A percentile compares a stretch with the other conserved stretches of the same genome.
Evolutionary conservation across 345 rosid genomes (phyloP).

Genomic region (Eutrema japonicum): DNA sequence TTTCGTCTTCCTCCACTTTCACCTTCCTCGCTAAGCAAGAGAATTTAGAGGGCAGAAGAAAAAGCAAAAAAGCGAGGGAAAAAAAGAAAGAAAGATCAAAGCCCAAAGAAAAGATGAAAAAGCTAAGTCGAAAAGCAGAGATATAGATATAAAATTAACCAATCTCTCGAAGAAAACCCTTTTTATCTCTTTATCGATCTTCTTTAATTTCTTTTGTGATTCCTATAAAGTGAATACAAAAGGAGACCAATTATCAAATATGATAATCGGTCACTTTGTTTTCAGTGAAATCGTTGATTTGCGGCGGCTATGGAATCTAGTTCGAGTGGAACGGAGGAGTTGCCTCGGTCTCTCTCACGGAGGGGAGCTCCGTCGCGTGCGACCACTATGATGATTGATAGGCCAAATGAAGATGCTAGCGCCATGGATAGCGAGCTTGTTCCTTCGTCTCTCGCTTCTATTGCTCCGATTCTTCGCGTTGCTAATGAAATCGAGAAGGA

Average conservation of each 20-base stretch:
- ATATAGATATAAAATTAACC: conserved; percentile 23
- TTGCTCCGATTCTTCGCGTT: conserved; percentile 87
- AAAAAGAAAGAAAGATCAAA: conserved; percentile 15
- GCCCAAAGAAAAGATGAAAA: conserved; percentile 11
- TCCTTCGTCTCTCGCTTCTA: conserved; percentile 72
- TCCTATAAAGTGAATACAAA: conserved; percentile 35
- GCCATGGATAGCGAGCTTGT: conserved; percentile 84
- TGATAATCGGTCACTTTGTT: conserved; percentile 27
- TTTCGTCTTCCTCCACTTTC: conserved; percentile 41
- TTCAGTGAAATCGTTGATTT: conserved; percentile 26
- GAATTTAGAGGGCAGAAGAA: conserved; percentile 5
- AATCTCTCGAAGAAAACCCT: conserved; percentile 31
- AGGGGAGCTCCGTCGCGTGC: conserved; percentile 54
- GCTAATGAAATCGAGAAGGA: conserved; percentile 88
- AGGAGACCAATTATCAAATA: conserved; percentile 31
- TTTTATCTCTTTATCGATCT: conserved; percentile 33
- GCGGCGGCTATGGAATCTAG: conserved; percentile 58
- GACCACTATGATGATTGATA: conserved; percentile 54
- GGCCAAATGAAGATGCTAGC: conserved; percentile 56
- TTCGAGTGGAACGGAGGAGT: conserved; percentile 62
- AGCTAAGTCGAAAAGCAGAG: conserved; percentile 34
- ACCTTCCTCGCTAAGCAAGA: conserved; percentile 49
- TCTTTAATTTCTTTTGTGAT: conserved; percentile 24
- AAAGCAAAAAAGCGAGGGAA: conserved; percentile 32
- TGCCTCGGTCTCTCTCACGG: conserved; percentile 49